Evolutionary conservation across 306 rosid species (phyloP).

Genomic region (Mucuna pruriens): DNA sequence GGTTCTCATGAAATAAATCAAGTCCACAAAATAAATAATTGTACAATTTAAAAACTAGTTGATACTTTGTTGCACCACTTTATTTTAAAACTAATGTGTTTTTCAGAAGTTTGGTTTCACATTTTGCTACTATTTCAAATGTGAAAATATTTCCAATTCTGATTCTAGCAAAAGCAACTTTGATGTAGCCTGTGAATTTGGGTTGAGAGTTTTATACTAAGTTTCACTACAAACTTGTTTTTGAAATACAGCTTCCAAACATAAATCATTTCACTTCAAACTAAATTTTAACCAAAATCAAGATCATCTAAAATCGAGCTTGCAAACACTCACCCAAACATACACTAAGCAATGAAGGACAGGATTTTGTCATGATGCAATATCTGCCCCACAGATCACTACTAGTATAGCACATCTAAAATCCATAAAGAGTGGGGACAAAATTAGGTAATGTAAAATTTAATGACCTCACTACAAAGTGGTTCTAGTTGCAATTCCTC

Average conservation of each 20-base stretch:
- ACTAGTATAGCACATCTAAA: background rate
- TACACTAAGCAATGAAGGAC: background rate
- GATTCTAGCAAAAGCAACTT: background rate
- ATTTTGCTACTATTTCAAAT: background rate
- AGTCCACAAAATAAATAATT: background rate
- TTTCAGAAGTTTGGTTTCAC: background rate
- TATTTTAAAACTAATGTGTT: background rate
- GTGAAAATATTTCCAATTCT: background rate
- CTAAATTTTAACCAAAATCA: background rate
- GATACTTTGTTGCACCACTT: background rate
- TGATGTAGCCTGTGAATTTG: background rate
- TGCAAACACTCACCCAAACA: background rate
- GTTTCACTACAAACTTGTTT: background rate
- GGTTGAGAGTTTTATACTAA: background rate
- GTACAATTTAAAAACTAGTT: background rate
- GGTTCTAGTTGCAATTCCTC: slow-evolving; percentile 76
- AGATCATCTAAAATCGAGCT: background rate
- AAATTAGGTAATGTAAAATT: slow-evolving; percentile 26
- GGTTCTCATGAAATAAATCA: background rate
- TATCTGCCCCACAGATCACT: slow-evolving; percentile 17
- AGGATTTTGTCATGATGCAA: slow-evolving; percentile 4
- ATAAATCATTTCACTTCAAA: background rate
- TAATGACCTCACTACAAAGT: slow-evolving; percentile 79
- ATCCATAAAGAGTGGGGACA: slow-evolving; percentile 5
- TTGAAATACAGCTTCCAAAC: background rate